phyloP scores from a whole-genome alignment of 169 alveolate species.

The Babesia bovis region DNA sequence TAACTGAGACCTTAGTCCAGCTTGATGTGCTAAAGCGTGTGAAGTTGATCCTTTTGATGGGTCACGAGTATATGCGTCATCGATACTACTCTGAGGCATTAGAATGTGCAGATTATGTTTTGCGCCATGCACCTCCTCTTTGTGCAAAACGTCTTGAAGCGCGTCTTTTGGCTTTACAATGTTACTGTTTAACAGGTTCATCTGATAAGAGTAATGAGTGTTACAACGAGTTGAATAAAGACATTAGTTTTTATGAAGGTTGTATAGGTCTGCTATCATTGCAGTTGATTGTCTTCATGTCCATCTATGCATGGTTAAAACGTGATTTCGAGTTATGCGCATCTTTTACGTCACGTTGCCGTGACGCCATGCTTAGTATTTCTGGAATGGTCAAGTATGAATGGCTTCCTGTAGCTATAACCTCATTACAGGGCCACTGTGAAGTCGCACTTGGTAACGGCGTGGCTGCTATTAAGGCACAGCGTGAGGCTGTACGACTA shows the following conservation, averaged over 20 bases:
- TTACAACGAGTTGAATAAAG: background rate
- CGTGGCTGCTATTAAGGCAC: constrained; percentile 25
- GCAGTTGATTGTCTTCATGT: constrained; percentile 17
- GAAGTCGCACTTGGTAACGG: constrained; percentile 15
- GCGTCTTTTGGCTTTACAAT: constrained; percentile 38
- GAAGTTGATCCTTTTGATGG: constrained; percentile 44
- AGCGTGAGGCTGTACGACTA: constrained; percentile 42
- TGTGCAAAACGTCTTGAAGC: constrained; percentile 29
- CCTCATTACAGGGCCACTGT: constrained; percentile 49
- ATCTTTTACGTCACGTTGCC: constrained; percentile 12
- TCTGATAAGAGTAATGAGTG: background rate
- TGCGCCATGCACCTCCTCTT: constrained; percentile 2
- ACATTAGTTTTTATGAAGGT: constrained; percentile 22
- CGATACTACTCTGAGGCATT: constrained; percentile 32
- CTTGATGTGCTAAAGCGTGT: constrained; percentile 25
- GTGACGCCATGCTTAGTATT: constrained; percentile 25
- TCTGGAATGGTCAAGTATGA: constrained; percentile 38
- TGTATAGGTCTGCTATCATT: constrained; percentile 50
- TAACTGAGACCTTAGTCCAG: constrained; percentile 31
- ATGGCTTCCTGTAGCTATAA: constrained; percentile 55
- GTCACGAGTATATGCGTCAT: constrained; percentile 54
- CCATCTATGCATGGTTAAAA: constrained; percentile 34
- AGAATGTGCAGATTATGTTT: constrained; percentile 22
- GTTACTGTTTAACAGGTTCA: constrained; percentile 35
- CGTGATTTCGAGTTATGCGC: constrained; percentile 26